A percentile compares a stretch with the other conserved stretches of the same genome.
Evolutionary conservation across 140 eudicot species (phyloP).

Genomic region (Oenanthe javanica): DNA sequence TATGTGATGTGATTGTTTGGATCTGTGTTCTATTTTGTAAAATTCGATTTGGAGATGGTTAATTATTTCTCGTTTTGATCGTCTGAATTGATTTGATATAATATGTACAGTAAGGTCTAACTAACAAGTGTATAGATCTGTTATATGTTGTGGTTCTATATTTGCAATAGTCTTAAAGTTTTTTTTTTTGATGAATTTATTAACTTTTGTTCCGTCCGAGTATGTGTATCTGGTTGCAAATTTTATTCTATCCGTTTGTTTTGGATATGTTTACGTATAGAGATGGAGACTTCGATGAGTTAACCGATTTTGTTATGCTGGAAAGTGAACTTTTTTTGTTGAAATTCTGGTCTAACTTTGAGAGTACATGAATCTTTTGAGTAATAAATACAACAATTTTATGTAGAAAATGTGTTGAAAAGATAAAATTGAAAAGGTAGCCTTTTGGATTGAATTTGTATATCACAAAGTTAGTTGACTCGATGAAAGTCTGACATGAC

Average conservation of each 20-base stretch:
- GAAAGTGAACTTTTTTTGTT: neutral
- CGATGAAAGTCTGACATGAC: neutral
- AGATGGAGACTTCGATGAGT: neutral
- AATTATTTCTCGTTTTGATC: neutral
- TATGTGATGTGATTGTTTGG: conserved; percentile 2
- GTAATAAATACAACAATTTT: neutral
- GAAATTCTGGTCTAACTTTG: neutral
- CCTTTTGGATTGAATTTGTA: neutral
- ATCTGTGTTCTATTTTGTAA: neutral
- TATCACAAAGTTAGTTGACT: neutral
- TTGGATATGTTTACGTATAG: neutral
- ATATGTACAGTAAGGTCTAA: neutral
- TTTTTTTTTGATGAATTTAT: neutral
- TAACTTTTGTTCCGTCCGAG: neutral
- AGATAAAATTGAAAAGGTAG: neutral
- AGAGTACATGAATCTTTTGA: neutral
- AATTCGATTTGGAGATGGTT: neutral
- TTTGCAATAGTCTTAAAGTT: neutral
- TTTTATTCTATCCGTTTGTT: neutral
- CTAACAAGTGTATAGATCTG: neutral
- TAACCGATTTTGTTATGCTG: neutral
- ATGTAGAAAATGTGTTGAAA: neutral
- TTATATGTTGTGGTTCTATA: neutral
- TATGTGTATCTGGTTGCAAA: neutral
- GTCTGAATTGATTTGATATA: neutral